A percentile compares a stretch with the other conserved stretches of the same genome.
Conservation (phyloP, 106 monocot genomes). For the Platanthera zijinensis region DNA sequence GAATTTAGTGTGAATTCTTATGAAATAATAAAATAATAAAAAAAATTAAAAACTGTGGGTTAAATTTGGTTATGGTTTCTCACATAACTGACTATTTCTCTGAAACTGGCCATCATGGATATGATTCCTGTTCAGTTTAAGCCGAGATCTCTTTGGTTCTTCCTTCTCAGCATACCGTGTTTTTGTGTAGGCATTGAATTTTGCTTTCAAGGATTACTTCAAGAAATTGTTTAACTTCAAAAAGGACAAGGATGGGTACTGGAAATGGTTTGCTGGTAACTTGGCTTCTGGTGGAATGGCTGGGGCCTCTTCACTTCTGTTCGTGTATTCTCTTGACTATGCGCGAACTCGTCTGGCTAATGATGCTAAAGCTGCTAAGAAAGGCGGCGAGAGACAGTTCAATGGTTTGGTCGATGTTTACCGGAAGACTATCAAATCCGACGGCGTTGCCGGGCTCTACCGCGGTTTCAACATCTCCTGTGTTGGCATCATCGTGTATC, state of each 20-base stretch:
- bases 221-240: constrained; percentile 24
- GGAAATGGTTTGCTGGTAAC: constrained; percentile 26
- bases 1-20: too few species aligned
- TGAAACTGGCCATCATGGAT: too few species aligned
- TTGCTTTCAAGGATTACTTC: constrained; percentile 27
- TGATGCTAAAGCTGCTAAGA: constrained; percentile 19
- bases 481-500: constrained; percentile 22
- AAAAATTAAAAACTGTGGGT: too few species aligned
- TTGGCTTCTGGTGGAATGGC: constrained; percentile 17
- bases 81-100: too few species aligned
- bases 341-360: constrained; percentile 18
- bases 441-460: constrained; percentile 16
- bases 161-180: background rate
- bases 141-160: background rate
- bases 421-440: constrained; percentile 13
- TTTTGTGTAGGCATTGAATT: constrained; percentile 11
- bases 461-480: constrained; percentile 23
- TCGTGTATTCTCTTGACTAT: constrained; percentile 21
- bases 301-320: constrained; percentile 16
- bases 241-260: constrained; percentile 23
- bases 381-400: constrained; percentile 22
- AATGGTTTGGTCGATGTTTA: constrained; percentile 21
- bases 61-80: too few species aligned
- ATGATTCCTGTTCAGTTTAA: too few species aligned
- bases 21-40: too few species aligned